Evolutionary conservation across 306 rosid species (phyloP).

Genomic region (Vachellia collinsii): DNA sequence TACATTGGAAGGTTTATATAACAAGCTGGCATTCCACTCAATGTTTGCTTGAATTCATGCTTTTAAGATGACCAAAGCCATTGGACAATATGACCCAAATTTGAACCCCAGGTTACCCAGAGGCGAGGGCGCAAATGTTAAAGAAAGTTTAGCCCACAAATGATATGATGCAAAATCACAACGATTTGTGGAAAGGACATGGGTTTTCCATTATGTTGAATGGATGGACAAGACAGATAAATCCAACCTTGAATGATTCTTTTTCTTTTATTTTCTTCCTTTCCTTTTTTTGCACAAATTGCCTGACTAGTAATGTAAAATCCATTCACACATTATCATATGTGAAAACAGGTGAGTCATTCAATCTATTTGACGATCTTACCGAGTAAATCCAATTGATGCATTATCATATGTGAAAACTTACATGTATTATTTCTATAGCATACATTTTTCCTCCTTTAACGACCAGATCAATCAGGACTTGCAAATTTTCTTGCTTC

Average conservation of each 20-base stretch:
- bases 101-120: neutral
- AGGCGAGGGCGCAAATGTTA: neutral
- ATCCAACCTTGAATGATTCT: neutral
- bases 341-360: neutral
- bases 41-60: neutral
- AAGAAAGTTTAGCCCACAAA: neutral
- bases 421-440: neutral
- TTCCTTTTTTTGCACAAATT: neutral
- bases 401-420: neutral
- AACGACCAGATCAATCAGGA: neutral
- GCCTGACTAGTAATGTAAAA: neutral
- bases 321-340: neutral
- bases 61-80: neutral
- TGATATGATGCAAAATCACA: neutral
- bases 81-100: neutral
- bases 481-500: neutral
- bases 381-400: neutral
- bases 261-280: neutral
- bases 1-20: neutral
- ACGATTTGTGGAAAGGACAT: neutral
- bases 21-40: neutral
- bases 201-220: neutral
- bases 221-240: neutral
- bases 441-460: neutral
- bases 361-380: neutral